Base-by-base conservation (phyloP, 352 stramenopile genomes). In the Pythium rishiriense region DNA sequence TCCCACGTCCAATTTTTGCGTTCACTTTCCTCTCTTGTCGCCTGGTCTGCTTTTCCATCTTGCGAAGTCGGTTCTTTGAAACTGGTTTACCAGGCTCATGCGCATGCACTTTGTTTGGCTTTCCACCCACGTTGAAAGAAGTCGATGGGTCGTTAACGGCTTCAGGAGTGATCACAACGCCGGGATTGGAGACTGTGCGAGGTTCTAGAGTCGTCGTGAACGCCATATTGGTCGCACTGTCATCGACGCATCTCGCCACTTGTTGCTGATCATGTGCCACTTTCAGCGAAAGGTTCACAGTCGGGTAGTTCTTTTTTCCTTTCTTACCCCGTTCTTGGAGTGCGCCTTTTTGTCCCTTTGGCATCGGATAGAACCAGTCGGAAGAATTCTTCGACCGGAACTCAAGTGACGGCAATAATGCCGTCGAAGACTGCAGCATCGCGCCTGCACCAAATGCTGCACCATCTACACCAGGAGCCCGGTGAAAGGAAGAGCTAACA, bases 31-130 rank as follows among this genome's bases (percentile, higher is more conserved):
- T n/a, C 35, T 70, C 28, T 22, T 50, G 22, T 12, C 52, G 52
- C 39, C 33, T 8, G 5, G 28, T 57, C 22, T 57, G 29, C 22
- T 57, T 57, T n/a, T 46, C 50, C 8, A 57, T 42, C 31, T 21
- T 57, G 10, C 50, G 50, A 22, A 57, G 31, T 19, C 50, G 50
- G 22, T 42, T 57, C 10, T 46, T 57, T 12, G 50, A 57, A 15
- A 26, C 8, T 9, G 21, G 21, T 15, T 50, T 50, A n/a, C 9
- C 8, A n/a, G 37, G 14, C 37, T 9, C 9, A 12, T 43, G 19
- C 14, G 7, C 9, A 12, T 43, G 19, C 14, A n/a, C 14, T 8
- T 43, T 43, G 12, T 5, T 43, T 53, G 47, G 7, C 26, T 39
- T 39, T 15, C 14, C 31, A 17, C 4, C 14, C 14, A 21, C 11